Evolutionary conservation across 768 basidiomycete species (phyloP), one percentile per base, ranked within the genome.

Genomic region (Leccinellum albellum): DNA sequence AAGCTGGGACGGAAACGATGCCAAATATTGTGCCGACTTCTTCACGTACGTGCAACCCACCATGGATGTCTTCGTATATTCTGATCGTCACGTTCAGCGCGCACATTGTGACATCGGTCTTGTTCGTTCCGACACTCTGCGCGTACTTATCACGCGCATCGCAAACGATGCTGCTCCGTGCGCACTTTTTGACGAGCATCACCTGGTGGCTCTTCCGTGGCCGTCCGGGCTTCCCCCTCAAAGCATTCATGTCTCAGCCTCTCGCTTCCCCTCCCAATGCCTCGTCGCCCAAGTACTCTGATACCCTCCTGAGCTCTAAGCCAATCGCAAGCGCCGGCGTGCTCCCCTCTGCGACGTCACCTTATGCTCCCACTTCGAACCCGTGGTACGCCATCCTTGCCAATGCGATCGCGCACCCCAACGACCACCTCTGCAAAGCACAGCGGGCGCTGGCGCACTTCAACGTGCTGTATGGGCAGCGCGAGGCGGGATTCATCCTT

Each of bases 31-130:
- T n/a, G n/a, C n/a, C n/a, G n/a, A n/a, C n/a, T n/a, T n/a, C 28
- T 8, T 29, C 28, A 29, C 9, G 28, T 8, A 29, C 9, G 9
- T 29, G 5, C 9, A 8, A 29, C 6, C 17, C n/a, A 17, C n/a
- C 37, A n/a, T 37, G n/a, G 9, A 37, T 37, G 17, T 37, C 37
- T 8, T 37, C 37, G n/a, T 15, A 35, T n/a, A 5, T 8, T 51
- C 64, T 64, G 55, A 63, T 31, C 15, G 7, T 20, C 40, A 6
- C n/a, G 6, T 33, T 4, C 37, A 89, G 86, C 14, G 82, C 84
- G 70, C 88, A 90, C 61, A 76, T 88, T 12, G 80, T 89, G 35
- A 91, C 88, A 0, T 87, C 87, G 1, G 76, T 80, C 10, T 62
- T 87, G 28, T 87, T 88, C 74, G 56, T 87, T 17, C 78, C 83